phyloP scores from a whole-genome alignment of 768 basidiomycete genomes.

The Boletus rubroflammeus region DNA sequence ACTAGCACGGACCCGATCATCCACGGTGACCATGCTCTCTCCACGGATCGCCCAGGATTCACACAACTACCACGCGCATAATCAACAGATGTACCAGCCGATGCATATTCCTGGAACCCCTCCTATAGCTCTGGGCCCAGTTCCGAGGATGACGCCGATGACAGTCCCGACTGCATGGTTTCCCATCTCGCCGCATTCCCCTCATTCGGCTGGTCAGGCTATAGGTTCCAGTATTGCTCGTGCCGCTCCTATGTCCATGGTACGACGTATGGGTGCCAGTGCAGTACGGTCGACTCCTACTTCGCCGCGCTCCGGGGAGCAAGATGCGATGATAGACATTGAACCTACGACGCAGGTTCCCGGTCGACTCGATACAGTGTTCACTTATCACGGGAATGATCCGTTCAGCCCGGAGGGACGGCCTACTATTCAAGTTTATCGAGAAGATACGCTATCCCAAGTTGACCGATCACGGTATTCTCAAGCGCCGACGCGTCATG shows the following conservation, averaged over 20 bases:
- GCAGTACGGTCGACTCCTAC: slow-evolving; percentile 34
- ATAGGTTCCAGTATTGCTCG: slow-evolving; percentile 11
- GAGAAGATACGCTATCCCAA: slow-evolving; percentile 16
- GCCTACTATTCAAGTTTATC: slow-evolving; percentile 22
- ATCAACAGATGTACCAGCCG: slow-evolving; percentile 32
- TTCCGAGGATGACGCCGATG: slow-evolving; percentile 3
- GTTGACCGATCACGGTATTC: slow-evolving; percentile 16
- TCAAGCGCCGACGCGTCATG: slow-evolving; percentile 12
- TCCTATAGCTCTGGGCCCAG: slow-evolving; percentile 3
- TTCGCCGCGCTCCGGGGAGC: slow-evolving; percentile 40
- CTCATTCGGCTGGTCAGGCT: slow-evolving; percentile 15
- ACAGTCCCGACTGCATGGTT: slow-evolving; percentile 15
- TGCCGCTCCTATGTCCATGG: slow-evolving; percentile 12
- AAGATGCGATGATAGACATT: slow-evolving; percentile 36
- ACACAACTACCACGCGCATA: slow-evolving; percentile 31
- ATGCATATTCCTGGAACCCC: slow-evolving; percentile 26
- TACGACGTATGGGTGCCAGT: neutral
- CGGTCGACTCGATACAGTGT: slow-evolving; percentile 41
- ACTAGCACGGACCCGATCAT: slow-evolving; percentile 25
- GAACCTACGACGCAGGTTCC: slow-evolving; percentile 41
- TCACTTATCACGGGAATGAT: slow-evolving; percentile 27
- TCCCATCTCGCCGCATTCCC: slow-evolving; percentile 8
- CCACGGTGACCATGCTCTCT: slow-evolving; percentile 27
- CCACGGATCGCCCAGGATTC: slow-evolving; percentile 26
- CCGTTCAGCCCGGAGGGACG: slow-evolving; percentile 8